Evolutionary conservation across 257 asterid species (phyloP).

Genomic region (Primulina eburnea): DNA sequence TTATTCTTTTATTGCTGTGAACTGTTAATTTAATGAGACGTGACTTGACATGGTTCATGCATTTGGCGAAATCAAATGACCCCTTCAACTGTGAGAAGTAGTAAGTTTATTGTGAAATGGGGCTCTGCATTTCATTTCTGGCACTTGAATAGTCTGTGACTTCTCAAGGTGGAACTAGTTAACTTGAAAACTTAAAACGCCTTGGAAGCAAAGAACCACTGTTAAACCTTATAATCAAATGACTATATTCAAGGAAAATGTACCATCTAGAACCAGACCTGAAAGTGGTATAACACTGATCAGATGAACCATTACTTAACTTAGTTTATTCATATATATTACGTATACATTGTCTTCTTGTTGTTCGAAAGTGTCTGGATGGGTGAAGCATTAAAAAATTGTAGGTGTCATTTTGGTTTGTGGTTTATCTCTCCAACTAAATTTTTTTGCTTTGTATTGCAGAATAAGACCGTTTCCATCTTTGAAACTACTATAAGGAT

Average conservation of each 20-base stretch:
- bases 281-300: not conserved
- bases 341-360: not conserved
- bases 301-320: not conserved
- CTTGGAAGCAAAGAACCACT: not conserved
- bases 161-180: not conserved
- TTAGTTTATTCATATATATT: not conserved
- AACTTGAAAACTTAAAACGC: not conserved
- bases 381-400: slow-evolving; percentile 14
- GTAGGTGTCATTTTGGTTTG: slow-evolving; percentile 15
- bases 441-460: slow-evolving; percentile 36
- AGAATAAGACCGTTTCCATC: slow-evolving; percentile 96
- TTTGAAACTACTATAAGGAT: slow-evolving; percentile 95
- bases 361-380: slow-evolving; percentile 15
- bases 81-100: not conserved
- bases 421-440: slow-evolving; percentile 16
- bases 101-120: not conserved
- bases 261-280: not conserved
- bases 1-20: not conserved
- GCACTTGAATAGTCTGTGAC: not conserved
- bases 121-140: not conserved
- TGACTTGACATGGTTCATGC: slow-evolving; percentile 3
- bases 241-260: not conserved
- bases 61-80: not conserved
- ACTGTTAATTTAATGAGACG: slow-evolving; percentile 2
- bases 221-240: not conserved